Evolutionary conservation across 495 filamentous ascomycete species (phyloP).

Genomic region (Aspergillus conjunctus): DNA sequence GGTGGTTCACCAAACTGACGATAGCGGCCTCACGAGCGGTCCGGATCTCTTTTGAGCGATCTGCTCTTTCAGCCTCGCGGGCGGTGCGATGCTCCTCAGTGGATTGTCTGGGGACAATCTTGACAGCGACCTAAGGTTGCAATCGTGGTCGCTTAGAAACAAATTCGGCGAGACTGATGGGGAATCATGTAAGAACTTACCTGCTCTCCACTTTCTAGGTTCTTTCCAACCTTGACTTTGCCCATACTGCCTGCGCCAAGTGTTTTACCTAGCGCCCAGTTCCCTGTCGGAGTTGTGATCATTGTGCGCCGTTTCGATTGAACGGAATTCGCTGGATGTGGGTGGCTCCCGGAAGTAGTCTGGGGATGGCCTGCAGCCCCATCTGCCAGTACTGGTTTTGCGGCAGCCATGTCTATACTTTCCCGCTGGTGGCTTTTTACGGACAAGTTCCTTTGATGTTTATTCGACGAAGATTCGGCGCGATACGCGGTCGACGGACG

Average conservation of each 20-base stretch:
- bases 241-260: constrained; percentile 98
- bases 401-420: constrained; percentile 57
- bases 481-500: constrained; percentile 51
- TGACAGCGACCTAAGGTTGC: constrained; percentile 78
- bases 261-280: constrained; percentile 94
- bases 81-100: constrained; percentile 80
- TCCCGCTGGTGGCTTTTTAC: constrained; percentile 50
- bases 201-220: constrained; percentile 79
- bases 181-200: constrained; percentile 44
- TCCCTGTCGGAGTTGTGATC: constrained; percentile 78
- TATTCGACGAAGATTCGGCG: constrained; percentile 50
- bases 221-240: constrained; percentile 86
- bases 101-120: constrained; percentile 92
- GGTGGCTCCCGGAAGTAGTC: constrained; percentile 41
- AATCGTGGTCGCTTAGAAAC: constrained; percentile 17
- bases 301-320: constrained; percentile 73
- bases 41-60: constrained; percentile 94
- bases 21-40: constrained; percentile 97
- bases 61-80: constrained; percentile 81
- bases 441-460: constrained; percentile 50
- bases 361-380: constrained; percentile 46
- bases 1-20: constrained; percentile 90
- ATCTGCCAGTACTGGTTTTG: constrained; percentile 39
- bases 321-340: constrained; percentile 40
- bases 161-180: not conserved